Base-by-base conservation (phyloP, 2,329 filamentous ascomycete species). In the Reticulascus tulasneorum region DNA sequence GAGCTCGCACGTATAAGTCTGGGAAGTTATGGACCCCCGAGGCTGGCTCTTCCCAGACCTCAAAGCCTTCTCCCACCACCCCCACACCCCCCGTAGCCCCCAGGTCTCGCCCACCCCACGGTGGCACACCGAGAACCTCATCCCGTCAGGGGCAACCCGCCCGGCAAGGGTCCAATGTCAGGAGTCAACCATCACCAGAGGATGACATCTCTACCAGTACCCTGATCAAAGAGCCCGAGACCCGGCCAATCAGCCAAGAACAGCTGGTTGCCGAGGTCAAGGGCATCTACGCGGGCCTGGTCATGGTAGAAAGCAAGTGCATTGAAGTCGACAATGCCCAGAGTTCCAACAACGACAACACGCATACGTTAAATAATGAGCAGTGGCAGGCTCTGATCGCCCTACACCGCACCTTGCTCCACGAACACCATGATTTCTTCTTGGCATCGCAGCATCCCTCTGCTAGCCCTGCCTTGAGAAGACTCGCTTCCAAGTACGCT, bases 401-500 rank as follows among this genome's bases (percentile, higher is more conserved):
- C 0, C 57, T 96, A 0, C 91, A 97, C 48, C 71, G 86, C 1
- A 93, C 87, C 0, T 56, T 94, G 0, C 63, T 95, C 0, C 79
- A 93, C 44, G 87, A 94, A 42, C 84, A 91, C 38, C 84, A 90
- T 39, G 86, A 91, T 43, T 91, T 91, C 50, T 90, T 96, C 39
- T 66, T 95, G 1, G 90, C 90, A 0, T 86, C 79, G 0, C 89
- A 96, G 47, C 89, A 97, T 52, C 90, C 88, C 0, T 84, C 82
- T 0, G 86, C 88, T 0, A 85, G 74, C 17, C 70, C 71, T 0
- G 77, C 82, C 0, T 56, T 97, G 1, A 72, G 76, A 4, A 67
- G 77, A 0, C 59, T 96, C 0, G 83, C 89, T 0, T 73, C 75
- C 0, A 93, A 93, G 43, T 95, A 95, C 48, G 80, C 81, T 0